Conservation (phyloP, 164 flowering plant genomes). For the Magnolia kwangsiensis region DNA sequence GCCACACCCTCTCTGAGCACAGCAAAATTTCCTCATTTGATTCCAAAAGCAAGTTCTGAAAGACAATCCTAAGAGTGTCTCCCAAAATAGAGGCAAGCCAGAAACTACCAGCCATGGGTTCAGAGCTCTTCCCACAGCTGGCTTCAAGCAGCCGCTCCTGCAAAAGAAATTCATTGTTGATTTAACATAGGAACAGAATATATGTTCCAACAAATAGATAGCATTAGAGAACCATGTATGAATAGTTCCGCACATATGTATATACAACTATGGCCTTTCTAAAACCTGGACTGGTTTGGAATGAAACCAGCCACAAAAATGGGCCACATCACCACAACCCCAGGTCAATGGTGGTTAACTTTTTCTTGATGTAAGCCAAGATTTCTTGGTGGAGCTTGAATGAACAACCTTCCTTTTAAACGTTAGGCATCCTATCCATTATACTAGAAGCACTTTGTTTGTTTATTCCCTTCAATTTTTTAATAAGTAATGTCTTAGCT, state of each 20-base stretch:
- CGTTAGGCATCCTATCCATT: neutral
- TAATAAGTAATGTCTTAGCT: no score
- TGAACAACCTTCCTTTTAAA: neutral
- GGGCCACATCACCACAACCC: neutral
- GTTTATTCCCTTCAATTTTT: no score
- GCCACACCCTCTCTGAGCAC: conserved; percentile 96
- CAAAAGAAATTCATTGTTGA: conserved; percentile 11
- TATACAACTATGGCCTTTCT: neutral
- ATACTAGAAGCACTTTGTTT: neutral
- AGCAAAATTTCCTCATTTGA: conserved; percentile 72
- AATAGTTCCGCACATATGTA: neutral
- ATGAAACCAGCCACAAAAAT: neutral
- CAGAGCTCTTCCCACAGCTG: conserved; percentile 51
- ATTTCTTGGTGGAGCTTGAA: neutral
- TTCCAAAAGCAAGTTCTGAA: conserved; percentile 88
- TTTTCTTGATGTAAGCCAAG: neutral
- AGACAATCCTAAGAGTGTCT: conserved; percentile 91
- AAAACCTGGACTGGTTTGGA: neutral
- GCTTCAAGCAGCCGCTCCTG: conserved; percentile 96
- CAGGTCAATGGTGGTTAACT: neutral
- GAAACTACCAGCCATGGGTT: conserved; percentile 41
- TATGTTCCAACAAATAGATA: neutral
- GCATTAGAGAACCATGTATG: neutral
- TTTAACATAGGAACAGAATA: neutral
- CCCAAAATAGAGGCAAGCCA: conserved; percentile 93